Evolutionary conservation across 2,329 filamentous ascomycete genomes (phyloP), one percentile per base, ranked within the genome.

Genomic region (Bipolaris cookei): DNA sequence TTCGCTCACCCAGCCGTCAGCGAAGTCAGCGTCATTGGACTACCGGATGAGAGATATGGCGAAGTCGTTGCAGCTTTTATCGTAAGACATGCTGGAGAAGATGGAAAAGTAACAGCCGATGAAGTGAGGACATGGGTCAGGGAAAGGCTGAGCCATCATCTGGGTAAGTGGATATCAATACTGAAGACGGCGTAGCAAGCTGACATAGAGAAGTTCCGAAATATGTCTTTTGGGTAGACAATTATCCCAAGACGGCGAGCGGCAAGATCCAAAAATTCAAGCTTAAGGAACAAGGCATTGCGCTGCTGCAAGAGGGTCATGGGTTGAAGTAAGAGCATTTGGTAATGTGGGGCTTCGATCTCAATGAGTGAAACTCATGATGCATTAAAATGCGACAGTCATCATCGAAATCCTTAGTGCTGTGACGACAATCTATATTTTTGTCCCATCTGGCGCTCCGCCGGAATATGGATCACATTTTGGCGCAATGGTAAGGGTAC

Each of bases 231-330:
- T 97, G 90, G 84, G 82, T 90, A 0, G 83, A 88, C 0, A 85
- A 87, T n/a, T 96, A 91, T 73, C 94, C 94, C 18, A 97, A 97
- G 84, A 99, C 95, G 34, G 90, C 92, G 5, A 97, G 92, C 74
- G 94, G 94, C 21, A 99, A 99, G 85, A 93, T 98, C 54, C 92
- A 97, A 79, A 97, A 98, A 80, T 97, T 90, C 74, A 94, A 89
- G 79, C 76, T 98, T 68, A 85, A 86, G 70, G 89, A 92, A 14
- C 79, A 83, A 69, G 93, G 86, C 0, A 65, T 71, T 7, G 53
- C 47, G 21, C 25, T 70, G 28, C 4, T 71, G 2, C 54, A 66
- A 25, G 67, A 70, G 30, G 70, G 70, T 0, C 65, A 67, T 44
- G 69, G 69, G 1, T 23, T 48, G n/a, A 44, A 25, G 16, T 34